These are phyloP conservation scores for Yamadazyma nakazawae DNA, from an alignment of 805 yeast genomes.

Conservation along the genomic window DNA sequence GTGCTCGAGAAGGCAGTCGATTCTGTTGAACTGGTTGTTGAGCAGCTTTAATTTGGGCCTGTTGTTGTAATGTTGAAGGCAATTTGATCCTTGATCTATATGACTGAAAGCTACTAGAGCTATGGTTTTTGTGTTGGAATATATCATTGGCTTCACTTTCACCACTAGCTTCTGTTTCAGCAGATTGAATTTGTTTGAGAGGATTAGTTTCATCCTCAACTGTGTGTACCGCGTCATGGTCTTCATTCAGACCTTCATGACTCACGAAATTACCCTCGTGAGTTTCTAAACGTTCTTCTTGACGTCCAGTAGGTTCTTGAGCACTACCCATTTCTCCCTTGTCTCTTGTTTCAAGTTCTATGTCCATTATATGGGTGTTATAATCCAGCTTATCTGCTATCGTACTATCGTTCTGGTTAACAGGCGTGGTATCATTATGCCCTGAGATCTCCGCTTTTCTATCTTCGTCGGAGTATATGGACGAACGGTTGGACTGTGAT, in stretches of 20 bases:
- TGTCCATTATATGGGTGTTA: background rate
- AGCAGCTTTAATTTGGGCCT: conserved; percentile 4
- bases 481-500: conserved; percentile 15
- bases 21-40: background rate
- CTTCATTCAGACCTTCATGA: background rate
- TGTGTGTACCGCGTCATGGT: background rate
- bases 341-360: background rate
- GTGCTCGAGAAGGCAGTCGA: background rate
- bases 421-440: background rate
- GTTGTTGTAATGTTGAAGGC: conserved; percentile 27
- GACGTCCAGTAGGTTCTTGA: background rate
- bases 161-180: conserved; percentile 5
- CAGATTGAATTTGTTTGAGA: conserved; percentile 1
- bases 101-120: conserved; percentile 23
- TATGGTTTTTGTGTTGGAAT: conserved; percentile 17
- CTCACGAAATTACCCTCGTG: background rate
- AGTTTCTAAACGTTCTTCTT: background rate
- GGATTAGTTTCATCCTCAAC: background rate
- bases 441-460: background rate
- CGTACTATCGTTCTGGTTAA: conserved; percentile 2
- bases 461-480: conserved; percentile 18
- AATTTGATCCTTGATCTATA: conserved; percentile 32
- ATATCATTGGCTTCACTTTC: conserved; percentile 1
- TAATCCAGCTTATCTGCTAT: background rate
- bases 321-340: background rate